A percentile compares a stretch with the other conserved stretches of the same genome.
phyloP scores from a whole-genome alignment of 2,329 filamentous ascomycete genomes.

The Xylaria digitata region DNA sequence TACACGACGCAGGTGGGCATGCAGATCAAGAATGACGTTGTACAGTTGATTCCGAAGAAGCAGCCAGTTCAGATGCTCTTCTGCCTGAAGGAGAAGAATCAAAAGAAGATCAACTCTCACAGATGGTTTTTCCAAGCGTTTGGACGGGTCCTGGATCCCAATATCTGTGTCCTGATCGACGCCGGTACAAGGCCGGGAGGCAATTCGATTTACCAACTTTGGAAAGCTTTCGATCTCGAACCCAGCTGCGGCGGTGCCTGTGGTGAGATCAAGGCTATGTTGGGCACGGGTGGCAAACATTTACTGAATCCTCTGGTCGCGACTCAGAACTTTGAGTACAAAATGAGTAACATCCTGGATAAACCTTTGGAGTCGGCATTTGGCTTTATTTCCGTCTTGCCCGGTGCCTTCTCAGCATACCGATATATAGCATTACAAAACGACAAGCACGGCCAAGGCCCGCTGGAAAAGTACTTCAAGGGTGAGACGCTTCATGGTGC shows the following conservation, averaged over 20 bases:
- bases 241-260: conserved; percentile 98
- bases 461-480: conserved; percentile 98
- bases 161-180: conserved; percentile 96
- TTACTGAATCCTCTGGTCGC: conserved; percentile 94
- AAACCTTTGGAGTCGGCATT: conserved; percentile 98
- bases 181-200: conserved; percentile 94
- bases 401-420: conserved; percentile 94
- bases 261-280: conserved; percentile 97
- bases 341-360: conserved; percentile 99
- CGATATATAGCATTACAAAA: conserved; percentile 96
- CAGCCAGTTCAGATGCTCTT: conserved; percentile 97
- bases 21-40: conserved; percentile 89
- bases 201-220: conserved; percentile 96
- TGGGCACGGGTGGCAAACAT: conserved; percentile 84
- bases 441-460: conserved; percentile 93
- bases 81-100: conserved; percentile 98
- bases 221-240: conserved; percentile 98
- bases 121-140: conserved; percentile 99
- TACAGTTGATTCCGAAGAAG: conserved; percentile 83
- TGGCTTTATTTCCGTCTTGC: conserved; percentile 96
- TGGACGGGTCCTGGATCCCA: conserved; percentile 89
- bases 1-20: conserved; percentile 90
- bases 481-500: conserved; percentile 96
- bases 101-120: conserved; percentile 99
- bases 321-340: conserved; percentile 99